Evolutionary conservation across 768 basidiomycete genomes (phyloP), one percentile per base, ranked within the genome.

Genomic region (Suillus occidentalis): DNA sequence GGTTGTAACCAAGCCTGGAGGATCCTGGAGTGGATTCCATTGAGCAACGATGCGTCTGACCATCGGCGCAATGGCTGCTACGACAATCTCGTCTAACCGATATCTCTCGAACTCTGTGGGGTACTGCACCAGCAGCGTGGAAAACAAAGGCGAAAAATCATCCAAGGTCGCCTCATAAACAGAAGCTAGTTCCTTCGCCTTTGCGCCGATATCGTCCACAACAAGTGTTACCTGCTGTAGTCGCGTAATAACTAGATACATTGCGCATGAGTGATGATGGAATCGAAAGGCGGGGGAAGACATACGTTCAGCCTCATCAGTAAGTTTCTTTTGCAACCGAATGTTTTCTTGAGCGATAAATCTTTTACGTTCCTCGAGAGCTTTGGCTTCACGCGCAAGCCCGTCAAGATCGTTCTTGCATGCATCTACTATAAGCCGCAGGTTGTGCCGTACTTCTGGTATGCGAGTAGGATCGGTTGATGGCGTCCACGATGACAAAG

Each of bases 381-480:
- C 84, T 68, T 89, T 91, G 3, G 93, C 97, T 80, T 99, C 97
- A 18, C 89, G 86, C 0, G 95, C 95, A 28, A 99, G 85, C 6
- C 92, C 91, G 62, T 94, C 91, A 14, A 99, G 83, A 65, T 97
- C 92, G 20, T 83, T 86, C 70, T 92, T 92, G 70, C 94, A 90
- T 2, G 88, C 83, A 56, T 95, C 92, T 2, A 87, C 83, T 40
- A 99, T 94, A 50, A 98, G 85, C 5, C 91, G 87, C 34, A 99
- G 78, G 75, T 99, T 99, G 75, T 99, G 96, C 31, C 97, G 87
- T n/a, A 99, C 87, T 81, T 99, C 97, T 0, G 97, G 97, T 67
- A 99, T 89, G 62, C 93, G 89, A 57, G 89, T 93, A 7, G 89
- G 84, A 70, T 99, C 97, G 16, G 87, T 87, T 0, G 94, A 88